Conservation (phyloP, 2,329 filamentous ascomycete species). For the Cercospora sp. region DNA sequence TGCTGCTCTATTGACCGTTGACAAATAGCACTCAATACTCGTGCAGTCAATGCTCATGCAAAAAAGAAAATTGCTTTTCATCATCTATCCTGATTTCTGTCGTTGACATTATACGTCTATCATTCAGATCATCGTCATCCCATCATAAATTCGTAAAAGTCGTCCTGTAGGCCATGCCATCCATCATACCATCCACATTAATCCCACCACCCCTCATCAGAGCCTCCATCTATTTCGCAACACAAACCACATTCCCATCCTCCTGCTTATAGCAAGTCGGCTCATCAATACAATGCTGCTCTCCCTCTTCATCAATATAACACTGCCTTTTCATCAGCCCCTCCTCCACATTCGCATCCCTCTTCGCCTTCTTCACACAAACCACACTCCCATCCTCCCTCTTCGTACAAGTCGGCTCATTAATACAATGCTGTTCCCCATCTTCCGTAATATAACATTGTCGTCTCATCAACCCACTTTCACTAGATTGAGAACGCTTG, state of each 20-base stretch:
- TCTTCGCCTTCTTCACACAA: conserved; percentile 12
- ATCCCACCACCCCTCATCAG: neutral
- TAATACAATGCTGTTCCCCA: conserved; percentile 21
- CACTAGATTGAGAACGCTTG: neutral
- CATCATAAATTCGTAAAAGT: neutral
- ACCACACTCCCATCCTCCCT: conserved; percentile 16
- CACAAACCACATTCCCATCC: conserved; percentile 19
- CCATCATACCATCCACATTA: neutral
- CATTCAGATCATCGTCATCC: neutral
- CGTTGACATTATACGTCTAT: neutral
- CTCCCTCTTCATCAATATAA: neutral
- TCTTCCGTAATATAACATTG: conserved; percentile 22
- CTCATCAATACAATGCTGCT: conserved; percentile 18
- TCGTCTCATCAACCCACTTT: conserved; percentile 11
- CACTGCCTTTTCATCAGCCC: neutral
- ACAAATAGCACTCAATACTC: no score
- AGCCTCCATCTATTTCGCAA: neutral
- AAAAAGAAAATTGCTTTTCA: neutral
- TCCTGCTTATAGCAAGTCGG: conserved; percentile 18
- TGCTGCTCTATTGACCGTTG: no score
- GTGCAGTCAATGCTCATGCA: neutral
- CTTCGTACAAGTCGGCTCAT: conserved; percentile 20
- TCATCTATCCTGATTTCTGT: neutral
- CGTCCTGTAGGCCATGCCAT: neutral
- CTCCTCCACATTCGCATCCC: neutral